Base-by-base conservation (phyloP, 176 grass and related monocot genomes). In the Avena atlantica region DNA sequence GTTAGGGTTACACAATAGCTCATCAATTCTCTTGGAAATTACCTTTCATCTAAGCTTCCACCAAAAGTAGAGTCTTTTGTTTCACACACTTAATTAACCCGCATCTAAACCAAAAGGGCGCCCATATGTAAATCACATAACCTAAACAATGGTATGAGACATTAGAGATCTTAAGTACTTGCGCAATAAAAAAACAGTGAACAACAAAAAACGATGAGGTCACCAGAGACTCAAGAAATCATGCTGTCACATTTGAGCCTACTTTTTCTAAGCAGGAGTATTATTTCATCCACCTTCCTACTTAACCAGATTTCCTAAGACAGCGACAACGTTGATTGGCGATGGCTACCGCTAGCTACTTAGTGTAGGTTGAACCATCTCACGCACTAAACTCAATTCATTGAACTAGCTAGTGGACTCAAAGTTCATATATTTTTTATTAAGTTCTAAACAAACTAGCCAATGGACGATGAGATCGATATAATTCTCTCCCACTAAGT, bases 171-270 rank as follows among this genome's bases (percentile, higher is more conserved):
- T 42, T 42, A 42, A 42, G 40, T 42, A 42, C 40, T 42, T 42
- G 40, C 0, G 40, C 40, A 42, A 42, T 42, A 42, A 42, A 42
- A 42, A 40, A 42, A 42, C 40, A 42, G 40, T 42, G 40, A 42
- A 42, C 6, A 42, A 42, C 40, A 42, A 42, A 42, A 42, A 42
- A 42, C 5, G 40, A 42, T 42, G 40, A 42, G 40, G 40, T 42
- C 40, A 42, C 40, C 6, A 42, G 4, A 42, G 40, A 42, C 40
- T 42, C 40, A 7, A 42, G 40, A 42, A 42, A 42, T 42, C 40
- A 42, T 42, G 40, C 6, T 6, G 40, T 42, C 40, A 89, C 77
- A 85, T 81, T 75, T 75, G 17, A 76, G 69, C 59, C 68, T 69
- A 85, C 17, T 13, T 80, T 47, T 80, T 21, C 47, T 61, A 21